phyloP scores from a whole-genome alignment of 805 yeast genomes.

The Schwanniomyces vanrijiae region DNA sequence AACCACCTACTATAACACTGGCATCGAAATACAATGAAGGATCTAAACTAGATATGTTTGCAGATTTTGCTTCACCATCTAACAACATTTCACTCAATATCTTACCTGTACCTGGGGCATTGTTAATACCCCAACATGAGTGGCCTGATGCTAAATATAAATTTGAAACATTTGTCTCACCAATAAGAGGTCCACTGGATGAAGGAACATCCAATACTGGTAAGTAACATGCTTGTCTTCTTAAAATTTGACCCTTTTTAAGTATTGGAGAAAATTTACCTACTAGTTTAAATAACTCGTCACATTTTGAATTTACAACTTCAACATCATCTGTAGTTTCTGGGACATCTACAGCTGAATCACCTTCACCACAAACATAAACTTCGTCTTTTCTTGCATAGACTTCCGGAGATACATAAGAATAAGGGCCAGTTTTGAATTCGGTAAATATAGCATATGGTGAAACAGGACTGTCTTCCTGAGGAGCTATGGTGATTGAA shows the following conservation, averaged over 20 bases:
- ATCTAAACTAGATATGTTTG: slow-evolving; percentile 78
- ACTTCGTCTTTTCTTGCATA: slow-evolving; percentile 95
- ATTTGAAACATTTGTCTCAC: slow-evolving; percentile 84
- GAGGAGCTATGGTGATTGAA: slow-evolving; percentile 87
- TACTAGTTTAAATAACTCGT: slow-evolving; percentile 78
- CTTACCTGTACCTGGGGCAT: slow-evolving; percentile 97
- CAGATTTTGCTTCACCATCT: slow-evolving; percentile 78
- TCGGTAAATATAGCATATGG: slow-evolving; percentile 96
- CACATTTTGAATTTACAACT: slow-evolving; percentile 84
- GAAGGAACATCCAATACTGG: slow-evolving; percentile 95
- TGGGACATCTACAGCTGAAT: slow-evolving; percentile 84
- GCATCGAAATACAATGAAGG: slow-evolving; percentile 90
- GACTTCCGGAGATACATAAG: slow-evolving; percentile 87
- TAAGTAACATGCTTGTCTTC: slow-evolving; percentile 91
- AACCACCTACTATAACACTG: slow-evolving; percentile 32
- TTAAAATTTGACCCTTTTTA: slow-evolving; percentile 69
- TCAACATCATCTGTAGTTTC: slow-evolving; percentile 93
- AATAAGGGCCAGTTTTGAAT: slow-evolving; percentile 62
- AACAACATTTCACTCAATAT: slow-evolving; percentile 82
- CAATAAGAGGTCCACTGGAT: slow-evolving; percentile 89
- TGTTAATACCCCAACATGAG: slow-evolving; percentile 98
- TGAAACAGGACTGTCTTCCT: slow-evolving; percentile 65
- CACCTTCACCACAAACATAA: slow-evolving; percentile 97
- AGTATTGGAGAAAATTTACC: slow-evolving; percentile 71
- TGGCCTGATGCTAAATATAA: slow-evolving; percentile 88